phyloP scores from a whole-genome alignment of 371 early-diverging fungal species.

The Syncephalastrum sp. region DNA sequence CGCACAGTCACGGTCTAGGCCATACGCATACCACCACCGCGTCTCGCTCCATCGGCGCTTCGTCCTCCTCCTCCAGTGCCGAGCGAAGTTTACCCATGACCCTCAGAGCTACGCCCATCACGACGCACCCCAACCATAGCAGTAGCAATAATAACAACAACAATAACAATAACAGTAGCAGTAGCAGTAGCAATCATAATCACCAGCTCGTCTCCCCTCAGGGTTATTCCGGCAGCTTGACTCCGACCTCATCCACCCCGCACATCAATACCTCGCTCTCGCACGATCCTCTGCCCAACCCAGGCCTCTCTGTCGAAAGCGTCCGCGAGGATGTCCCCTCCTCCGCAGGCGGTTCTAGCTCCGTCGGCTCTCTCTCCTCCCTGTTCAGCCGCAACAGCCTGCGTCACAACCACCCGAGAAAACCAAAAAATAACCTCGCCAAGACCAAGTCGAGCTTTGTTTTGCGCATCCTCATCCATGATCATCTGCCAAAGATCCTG shows the following conservation, averaged over 20 bases:
- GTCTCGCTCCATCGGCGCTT: slow-evolving; percentile 13
- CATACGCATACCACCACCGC: slow-evolving; percentile 1
- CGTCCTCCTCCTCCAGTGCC: slow-evolving; percentile 19
- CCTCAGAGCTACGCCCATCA: too few species aligned
- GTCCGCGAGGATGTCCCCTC: background rate
- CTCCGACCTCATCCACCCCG: slow-evolving; percentile 7
- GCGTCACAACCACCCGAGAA: slow-evolving; percentile 32
- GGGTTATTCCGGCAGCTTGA: slow-evolving; percentile 1
- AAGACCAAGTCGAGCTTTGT: slow-evolving; percentile 80
- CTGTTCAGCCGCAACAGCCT: slow-evolving; percentile 16
- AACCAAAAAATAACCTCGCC: slow-evolving; percentile 60
- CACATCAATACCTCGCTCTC: too few species aligned
- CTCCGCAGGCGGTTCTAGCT: slow-evolving; percentile 11
- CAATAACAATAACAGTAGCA: slow-evolving; percentile 1
- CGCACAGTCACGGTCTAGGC: background rate
- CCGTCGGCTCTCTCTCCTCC: slow-evolving; percentile 19
- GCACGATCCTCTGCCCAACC: too few species aligned
- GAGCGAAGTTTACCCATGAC: slow-evolving; percentile 12
- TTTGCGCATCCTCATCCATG: slow-evolving; percentile 72
- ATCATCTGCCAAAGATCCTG: slow-evolving; percentile 74
- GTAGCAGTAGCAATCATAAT: background rate
- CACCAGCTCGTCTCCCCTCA: too few species aligned
- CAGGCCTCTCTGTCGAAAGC: too few species aligned
- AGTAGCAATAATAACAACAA: background rate
- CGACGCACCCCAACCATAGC: slow-evolving; percentile 7